phyloP scores from a whole-genome alignment of 345 rosid species.

The Passiflora organensis region DNA sequence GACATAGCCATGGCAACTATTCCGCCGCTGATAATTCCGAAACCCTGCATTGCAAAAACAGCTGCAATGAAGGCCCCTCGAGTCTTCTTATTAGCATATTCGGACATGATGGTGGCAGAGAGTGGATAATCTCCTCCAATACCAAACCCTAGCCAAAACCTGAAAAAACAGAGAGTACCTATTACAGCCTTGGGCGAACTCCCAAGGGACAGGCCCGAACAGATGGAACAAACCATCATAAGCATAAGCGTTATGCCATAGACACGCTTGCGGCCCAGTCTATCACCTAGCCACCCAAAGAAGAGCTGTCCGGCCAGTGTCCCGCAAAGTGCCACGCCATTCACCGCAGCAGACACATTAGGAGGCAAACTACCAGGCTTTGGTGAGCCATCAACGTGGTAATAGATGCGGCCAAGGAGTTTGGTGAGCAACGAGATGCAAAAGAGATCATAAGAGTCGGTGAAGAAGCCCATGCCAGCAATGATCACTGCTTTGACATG shows the following conservation, averaged over 20 bases:
- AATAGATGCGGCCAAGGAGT: slow-evolving; percentile 9
- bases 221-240: slow-evolving; percentile 1
- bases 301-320: slow-evolving; percentile 7
- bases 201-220: slow-evolving; percentile 5
- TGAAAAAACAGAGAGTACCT: slow-evolving; percentile 10
- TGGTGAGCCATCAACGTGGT: not conserved
- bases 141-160: slow-evolving; percentile 7
- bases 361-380: slow-evolving; percentile 9
- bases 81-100: slow-evolving; percentile 15
- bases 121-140: too few species aligned
- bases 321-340: slow-evolving; percentile 10
- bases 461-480: slow-evolving; percentile 10
- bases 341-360: slow-evolving; percentile 3
- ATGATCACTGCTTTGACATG: slow-evolving; percentile 12
- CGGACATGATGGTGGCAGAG: slow-evolving; percentile 8
- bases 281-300: slow-evolving; percentile 10
- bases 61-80: slow-evolving; percentile 8
- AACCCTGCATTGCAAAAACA: slow-evolving; percentile 4
- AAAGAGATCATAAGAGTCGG: slow-evolving; percentile 9
- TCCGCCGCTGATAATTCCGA: slow-evolving; percentile 9
- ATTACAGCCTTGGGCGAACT: slow-evolving; percentile 7
- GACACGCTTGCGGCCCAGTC: slow-evolving; percentile 3
- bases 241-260: slow-evolving; percentile 1
- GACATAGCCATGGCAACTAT: not conserved
- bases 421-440: slow-evolving; percentile 8